A percentile compares a stretch with the other conserved stretches of the same genome.
phyloP scores from a whole-genome alignment of 192 early-diverging fungal genomes.

The Rhizophagus clarus region DNA sequence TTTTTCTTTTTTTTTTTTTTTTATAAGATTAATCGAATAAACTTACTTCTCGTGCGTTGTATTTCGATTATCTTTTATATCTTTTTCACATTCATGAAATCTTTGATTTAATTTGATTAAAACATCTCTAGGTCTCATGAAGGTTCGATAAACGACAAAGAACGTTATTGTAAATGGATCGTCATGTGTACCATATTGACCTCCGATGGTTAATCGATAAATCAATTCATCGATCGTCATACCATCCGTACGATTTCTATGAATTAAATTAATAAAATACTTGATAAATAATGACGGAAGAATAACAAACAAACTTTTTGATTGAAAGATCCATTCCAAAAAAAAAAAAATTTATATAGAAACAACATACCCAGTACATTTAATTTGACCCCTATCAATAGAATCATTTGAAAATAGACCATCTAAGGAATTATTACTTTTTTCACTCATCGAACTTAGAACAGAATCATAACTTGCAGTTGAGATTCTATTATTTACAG shows the following conservation, averaged over 20 bases:
- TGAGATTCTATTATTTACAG: background rate
- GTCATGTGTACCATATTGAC: conserved; percentile 6
- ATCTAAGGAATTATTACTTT: conserved; percentile 1
- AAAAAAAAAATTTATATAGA: background rate
- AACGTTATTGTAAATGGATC: conserved; percentile 25
- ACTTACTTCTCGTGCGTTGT: conserved; percentile 16
- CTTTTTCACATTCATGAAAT: background rate
- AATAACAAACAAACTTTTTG: no score
- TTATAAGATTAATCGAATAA: background rate
- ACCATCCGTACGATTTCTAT: conserved; percentile 1
- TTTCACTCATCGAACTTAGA: background rate
- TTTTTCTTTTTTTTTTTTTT: background rate
- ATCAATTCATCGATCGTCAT: conserved; percentile 16
- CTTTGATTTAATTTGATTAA: conserved; percentile 9
- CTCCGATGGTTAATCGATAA: conserved; percentile 11
- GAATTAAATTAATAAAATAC: background rate
- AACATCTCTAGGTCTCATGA: conserved; percentile 26
- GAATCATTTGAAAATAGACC: background rate
- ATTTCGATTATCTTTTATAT: background rate
- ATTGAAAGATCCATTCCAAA: no score
- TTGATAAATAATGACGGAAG: background rate
- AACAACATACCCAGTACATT: conserved; percentile 6
- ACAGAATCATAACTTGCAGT: background rate
- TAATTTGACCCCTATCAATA: background rate
- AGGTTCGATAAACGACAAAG: conserved; percentile 7